Evolutionary conservation across 2,329 filamentous ascomycete genomes (phyloP), one percentile per base, ranked within the genome.

Genomic region (Aquanectria penicillioides): DNA sequence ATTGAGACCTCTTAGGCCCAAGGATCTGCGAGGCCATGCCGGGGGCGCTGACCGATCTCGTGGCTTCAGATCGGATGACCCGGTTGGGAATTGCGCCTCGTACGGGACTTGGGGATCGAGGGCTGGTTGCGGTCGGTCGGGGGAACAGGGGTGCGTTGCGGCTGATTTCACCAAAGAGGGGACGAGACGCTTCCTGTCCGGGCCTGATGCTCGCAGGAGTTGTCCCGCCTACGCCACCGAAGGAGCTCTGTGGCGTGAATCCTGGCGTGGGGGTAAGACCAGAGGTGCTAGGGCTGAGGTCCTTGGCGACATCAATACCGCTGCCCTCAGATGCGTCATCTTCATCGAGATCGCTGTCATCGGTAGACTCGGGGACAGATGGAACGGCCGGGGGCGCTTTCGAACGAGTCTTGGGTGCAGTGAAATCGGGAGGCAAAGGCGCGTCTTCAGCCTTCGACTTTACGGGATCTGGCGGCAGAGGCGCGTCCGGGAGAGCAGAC

Each of bases 51-150:
- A 87, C 83, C 2, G 86, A 88, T 48, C 86, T 81, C 11, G 78
- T 76, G 2, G 78, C 74, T 25, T 88, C 86, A 18, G 79, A 75
- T 50, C 81, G 75, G 6, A 81, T 66, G 23, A 83, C 67, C 65
- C 82, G 79, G 58, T 78, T 74, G 26, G 86, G 85, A 25, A 87
- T 75, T 34, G 85, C 81, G 49, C 81, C 79, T 28, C 89, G 86
- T 22, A 91, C 77, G 2, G 91, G 90, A 63, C 90, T 93, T 2
- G 91, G 90, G 9, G 90, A 92, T 29, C 89, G 86, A 41, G 90
- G 89, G 63, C 85, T 89, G n/a, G 80, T 78, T 17, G 77, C 78
- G 28, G 74, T 80, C 20, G 84, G 79, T 28, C 83, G 85, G 9
- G 85, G 78, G 53, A 91, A 84, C 20, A 83, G 62, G 0, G 85